Evolutionary conservation across 2,329 filamentous ascomycete species (phyloP).

Genomic region (Ophiostoma populinum): DNA sequence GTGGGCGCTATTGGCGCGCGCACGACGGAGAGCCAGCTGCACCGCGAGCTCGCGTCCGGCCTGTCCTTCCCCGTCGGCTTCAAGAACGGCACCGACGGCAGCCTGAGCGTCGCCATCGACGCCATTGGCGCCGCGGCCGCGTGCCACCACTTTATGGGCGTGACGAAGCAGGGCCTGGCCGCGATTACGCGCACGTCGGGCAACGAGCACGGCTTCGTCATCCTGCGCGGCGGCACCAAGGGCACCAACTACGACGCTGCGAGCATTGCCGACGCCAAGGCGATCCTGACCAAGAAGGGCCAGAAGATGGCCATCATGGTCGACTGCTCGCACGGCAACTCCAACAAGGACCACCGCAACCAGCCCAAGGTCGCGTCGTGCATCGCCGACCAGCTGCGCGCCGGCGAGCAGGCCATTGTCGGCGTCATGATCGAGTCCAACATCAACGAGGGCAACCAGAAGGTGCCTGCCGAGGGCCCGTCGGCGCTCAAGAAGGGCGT

Average conservation of each 20-base stretch:
- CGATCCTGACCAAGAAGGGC: slow-evolving; percentile 63
- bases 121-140: slow-evolving; percentile 75
- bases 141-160: slow-evolving; percentile 95
- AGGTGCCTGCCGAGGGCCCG: slow-evolving; percentile 71
- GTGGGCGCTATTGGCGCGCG: slow-evolving; percentile 90
- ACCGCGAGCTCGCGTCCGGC: slow-evolving; percentile 87
- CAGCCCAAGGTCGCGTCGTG: slow-evolving; percentile 81
- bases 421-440: slow-evolving; percentile 99
- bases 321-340: slow-evolving; percentile 97
- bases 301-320: slow-evolving; percentile 89
- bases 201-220: slow-evolving; percentile 95
- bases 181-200: slow-evolving; percentile 86
- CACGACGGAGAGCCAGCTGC: slow-evolving; percentile 91
- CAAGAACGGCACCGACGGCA: slow-evolving; percentile 98
- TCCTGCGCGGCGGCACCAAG: slow-evolving; percentile 76
- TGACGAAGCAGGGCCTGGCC: slow-evolving; percentile 91
- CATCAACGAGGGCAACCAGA: slow-evolving; percentile 79
- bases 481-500: slow-evolving; percentile 69
- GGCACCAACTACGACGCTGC: slow-evolving; percentile 89
- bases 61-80: slow-evolving; percentile 96
- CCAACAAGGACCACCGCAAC: slow-evolving; percentile 92
- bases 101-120: slow-evolving; percentile 79
- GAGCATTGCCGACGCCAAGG: slow-evolving; percentile 60
- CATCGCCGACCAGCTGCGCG: slow-evolving; percentile 69
- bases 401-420: slow-evolving; percentile 75